phyloP scores from a whole-genome alignment of 2,329 filamentous ascomycete genomes.

The Cladosporium phlei region DNA sequence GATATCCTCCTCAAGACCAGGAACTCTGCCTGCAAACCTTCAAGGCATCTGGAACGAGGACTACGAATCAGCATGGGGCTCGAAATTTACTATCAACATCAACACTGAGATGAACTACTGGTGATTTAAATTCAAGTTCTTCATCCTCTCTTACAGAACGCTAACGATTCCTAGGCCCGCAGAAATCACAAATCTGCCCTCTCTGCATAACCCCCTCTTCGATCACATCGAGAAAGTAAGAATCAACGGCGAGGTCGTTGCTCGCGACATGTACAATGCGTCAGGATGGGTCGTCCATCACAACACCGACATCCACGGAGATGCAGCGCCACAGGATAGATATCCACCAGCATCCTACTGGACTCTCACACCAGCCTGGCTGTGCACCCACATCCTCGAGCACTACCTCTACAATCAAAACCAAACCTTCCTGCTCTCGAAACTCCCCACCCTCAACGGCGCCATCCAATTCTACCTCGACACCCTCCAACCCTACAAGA shows the following conservation, averaged over 20 bases:
- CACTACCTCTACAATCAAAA: constrained; percentile 52
- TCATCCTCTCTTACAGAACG: too few species aligned
- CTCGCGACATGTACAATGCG: constrained; percentile 50
- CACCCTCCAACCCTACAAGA: constrained; percentile 47
- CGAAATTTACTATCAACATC: constrained; percentile 56
- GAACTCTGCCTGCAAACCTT: constrained; percentile 52
- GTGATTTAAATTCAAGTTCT: too few species aligned
- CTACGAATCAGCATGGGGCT: constrained; percentile 46
- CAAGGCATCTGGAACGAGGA: constrained; percentile 53
- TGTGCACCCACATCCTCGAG: constrained; percentile 58
- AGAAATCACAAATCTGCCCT: constrained; percentile 49
- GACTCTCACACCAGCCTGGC: constrained; percentile 51
- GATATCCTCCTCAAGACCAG: constrained; percentile 50
- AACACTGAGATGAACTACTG: constrained; percentile 61
- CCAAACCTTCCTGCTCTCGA: constrained; percentile 37
- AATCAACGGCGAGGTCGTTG: constrained; percentile 51
- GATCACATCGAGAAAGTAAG: constrained; percentile 52
- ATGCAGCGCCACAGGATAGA: constrained; percentile 47
- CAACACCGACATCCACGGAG: constrained; percentile 57
- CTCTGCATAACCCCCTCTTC: constrained; percentile 46
- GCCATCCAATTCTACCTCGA: constrained; percentile 54
- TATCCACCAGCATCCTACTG: constrained; percentile 42
- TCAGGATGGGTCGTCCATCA: constrained; percentile 54
- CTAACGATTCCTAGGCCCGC: too few species aligned
- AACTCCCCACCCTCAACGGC: constrained; percentile 52